Evolutionary conservation across 768 basidiomycete genomes (phyloP).

Genomic region (Mrakia hoshinonis): DNA sequence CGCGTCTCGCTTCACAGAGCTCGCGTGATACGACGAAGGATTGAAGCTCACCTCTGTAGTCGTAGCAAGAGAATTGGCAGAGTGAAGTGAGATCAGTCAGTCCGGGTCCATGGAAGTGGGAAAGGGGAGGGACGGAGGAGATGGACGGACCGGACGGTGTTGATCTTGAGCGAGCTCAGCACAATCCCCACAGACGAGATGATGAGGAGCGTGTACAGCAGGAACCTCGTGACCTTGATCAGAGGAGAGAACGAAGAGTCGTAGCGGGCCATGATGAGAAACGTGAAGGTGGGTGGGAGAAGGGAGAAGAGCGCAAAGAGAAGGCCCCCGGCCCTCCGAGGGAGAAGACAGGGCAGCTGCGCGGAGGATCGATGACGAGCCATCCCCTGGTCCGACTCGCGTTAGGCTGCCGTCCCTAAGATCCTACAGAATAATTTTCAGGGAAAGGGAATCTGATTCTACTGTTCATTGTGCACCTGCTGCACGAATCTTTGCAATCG

Average conservation of each 20-base stretch:
- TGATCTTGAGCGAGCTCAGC: background rate
- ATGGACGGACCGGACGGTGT: background rate
- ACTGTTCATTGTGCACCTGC: no score
- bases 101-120: background rate
- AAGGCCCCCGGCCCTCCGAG: no score
- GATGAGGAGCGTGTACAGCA: constrained; percentile 1
- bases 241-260: background rate
- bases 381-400: no score
- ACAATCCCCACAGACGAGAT: background rate
- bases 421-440: no score
- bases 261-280: background rate
- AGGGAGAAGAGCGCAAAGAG: background rate
- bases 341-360: no score
- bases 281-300: background rate
- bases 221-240: background rate
- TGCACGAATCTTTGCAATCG: no score
- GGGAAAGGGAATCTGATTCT: no score
- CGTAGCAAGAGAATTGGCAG: no score
- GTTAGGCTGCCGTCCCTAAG: no score
- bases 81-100: no score
- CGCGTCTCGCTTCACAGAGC: background rate
- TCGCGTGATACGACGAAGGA: background rate
- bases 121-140: background rate
- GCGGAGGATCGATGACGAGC: no score
- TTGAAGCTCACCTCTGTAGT: background rate